Percentiles rank a stretch among this genome's conserved stretches.
phyloP scores from a whole-genome alignment of 768 basidiomycete species.

The Rickenella mellea region DNA sequence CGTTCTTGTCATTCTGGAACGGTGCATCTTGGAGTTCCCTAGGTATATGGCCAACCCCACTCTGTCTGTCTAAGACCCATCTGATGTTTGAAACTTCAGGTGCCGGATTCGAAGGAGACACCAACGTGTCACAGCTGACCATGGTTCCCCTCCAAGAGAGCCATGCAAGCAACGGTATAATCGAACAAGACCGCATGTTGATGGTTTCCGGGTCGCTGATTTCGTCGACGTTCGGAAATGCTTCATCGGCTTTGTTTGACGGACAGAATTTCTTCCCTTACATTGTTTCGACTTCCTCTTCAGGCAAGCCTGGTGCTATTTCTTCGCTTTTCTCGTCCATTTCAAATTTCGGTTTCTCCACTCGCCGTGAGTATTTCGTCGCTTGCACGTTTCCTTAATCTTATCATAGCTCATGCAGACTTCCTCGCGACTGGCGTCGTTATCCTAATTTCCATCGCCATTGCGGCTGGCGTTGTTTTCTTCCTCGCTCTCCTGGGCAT shows the following conservation, averaged over 20 bases:
- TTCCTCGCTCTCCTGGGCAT: constrained; percentile 77
- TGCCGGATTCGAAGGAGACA: constrained; percentile 41
- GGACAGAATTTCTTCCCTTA: constrained; percentile 78
- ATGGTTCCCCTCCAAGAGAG: constrained; percentile 84
- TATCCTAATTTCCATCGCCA: constrained; percentile 95
- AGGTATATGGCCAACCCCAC: constrained; percentile 28
- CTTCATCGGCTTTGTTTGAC: constrained; percentile 82
- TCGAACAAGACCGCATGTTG: constrained; percentile 81
- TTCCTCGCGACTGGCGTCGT: constrained; percentile 89
- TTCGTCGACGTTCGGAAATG: constrained; percentile 64
- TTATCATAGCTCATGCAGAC: constrained; percentile 31
- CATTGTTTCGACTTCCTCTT: constrained; percentile 53
- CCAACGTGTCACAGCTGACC: constrained; percentile 69
- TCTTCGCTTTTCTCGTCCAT: constrained; percentile 80
- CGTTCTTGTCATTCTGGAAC: constrained; percentile 83
- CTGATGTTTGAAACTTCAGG: constrained; percentile 26
- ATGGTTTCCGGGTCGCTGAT: constrained; percentile 76
- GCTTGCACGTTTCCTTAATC: constrained; percentile 2
- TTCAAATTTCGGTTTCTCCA: constrained; percentile 63
- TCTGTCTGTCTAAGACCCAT: not conserved
- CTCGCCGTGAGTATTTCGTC: constrained; percentile 43
- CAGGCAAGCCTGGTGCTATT: constrained; percentile 62
- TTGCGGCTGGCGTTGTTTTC: constrained; percentile 90
- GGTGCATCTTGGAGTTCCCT: constrained; percentile 66
- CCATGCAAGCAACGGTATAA: constrained; percentile 59